These are phyloP conservation scores for Hypericum androsaemum DNA, from an alignment of 345 rosid species.

Conservation along the genomic window DNA sequence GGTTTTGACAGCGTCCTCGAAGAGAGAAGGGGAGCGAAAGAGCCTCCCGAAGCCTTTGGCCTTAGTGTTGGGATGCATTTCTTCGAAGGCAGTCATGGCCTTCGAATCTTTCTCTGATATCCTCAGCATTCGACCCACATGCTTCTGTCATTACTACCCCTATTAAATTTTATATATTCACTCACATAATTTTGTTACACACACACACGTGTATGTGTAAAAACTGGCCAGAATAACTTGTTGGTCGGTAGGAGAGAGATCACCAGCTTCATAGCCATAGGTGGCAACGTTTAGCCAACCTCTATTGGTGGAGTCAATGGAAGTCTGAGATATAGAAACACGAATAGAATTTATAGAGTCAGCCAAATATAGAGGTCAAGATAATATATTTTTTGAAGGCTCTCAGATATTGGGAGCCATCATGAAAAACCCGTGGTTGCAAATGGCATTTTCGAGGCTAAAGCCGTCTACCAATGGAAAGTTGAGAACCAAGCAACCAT, in stretches of 20 bases:
- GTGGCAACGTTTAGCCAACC: conserved; percentile 4
- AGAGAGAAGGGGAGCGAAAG: conserved; percentile 41
- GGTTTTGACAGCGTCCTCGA: conserved; percentile 45
- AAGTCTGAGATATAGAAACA: conserved; percentile 33
- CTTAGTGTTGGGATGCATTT: conserved; percentile 26
- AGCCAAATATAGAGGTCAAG: conserved; percentile 25
- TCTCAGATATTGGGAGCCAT: conserved; percentile 43
- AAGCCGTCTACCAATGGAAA: neutral
- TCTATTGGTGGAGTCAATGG: neutral
- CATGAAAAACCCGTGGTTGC: conserved; percentile 53
- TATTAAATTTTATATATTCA: neutral
- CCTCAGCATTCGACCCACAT: conserved; percentile 40
- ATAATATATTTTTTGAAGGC: conserved; percentile 24
- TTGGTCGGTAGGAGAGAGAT: conserved; percentile 14
- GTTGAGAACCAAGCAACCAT: no score
- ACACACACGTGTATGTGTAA: neutral
- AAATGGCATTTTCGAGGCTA: conserved; percentile 31
- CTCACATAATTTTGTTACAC: neutral
- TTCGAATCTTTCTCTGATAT: conserved; percentile 25
- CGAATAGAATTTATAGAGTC: conserved; percentile 11
- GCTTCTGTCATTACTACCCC: conserved; percentile 8
- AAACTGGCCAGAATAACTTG: conserved; percentile 11
- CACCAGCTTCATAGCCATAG: conserved; percentile 1
- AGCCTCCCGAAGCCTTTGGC: conserved; percentile 30
- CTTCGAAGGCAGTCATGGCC: conserved; percentile 27